A percentile compares a stretch with the other conserved stretches of the same genome.
These are phyloP conservation scores for Globisporangium yorkense DNA, from an alignment of 352 stramenopile genomes.

Conservation along the genomic window DNA sequence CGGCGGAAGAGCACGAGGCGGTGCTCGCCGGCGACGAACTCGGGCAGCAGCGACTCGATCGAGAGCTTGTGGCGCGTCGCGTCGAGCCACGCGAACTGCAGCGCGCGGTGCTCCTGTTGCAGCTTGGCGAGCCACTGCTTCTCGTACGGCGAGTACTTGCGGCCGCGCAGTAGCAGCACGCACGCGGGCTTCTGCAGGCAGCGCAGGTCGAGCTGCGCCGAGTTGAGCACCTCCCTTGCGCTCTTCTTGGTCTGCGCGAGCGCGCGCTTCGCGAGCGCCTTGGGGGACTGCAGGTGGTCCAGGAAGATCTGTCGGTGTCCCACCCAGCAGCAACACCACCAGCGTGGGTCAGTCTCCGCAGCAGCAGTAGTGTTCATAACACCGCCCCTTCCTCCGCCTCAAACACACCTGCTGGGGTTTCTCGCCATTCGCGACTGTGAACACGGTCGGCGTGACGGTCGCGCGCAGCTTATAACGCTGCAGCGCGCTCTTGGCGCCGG, in stretches of 20 bases:
- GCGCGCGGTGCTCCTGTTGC: conserved; percentile 42
- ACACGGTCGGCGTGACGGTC: conserved; percentile 63
- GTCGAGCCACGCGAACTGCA: conserved; percentile 74
- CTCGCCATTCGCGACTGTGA: conserved; percentile 73
- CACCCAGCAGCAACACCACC: too few relatives aligned
- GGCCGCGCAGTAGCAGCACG: conserved; percentile 58
- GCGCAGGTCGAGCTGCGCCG: conserved; percentile 53
- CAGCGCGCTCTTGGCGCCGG: conserved; percentile 51
- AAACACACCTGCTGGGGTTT: conserved; percentile 54
- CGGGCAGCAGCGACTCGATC: conserved; percentile 54
- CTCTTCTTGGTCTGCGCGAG: conserved; percentile 47
- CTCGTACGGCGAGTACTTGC: conserved; percentile 54
- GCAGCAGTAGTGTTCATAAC: too few relatives aligned
- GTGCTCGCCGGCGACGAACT: conserved; percentile 34
- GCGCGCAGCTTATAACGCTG: conserved; percentile 54
- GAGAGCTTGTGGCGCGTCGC: conserved; percentile 57
- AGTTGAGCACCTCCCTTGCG: conserved; percentile 54
- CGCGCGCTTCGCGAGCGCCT: conserved; percentile 55
- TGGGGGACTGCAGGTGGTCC: conserved; percentile 52
- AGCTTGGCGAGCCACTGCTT: conserved; percentile 68
- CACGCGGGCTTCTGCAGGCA: conserved; percentile 60
- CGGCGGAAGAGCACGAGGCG: conserved; percentile 67
- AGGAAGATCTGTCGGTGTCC: conserved; percentile 35
- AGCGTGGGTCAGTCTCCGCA: too few relatives aligned
- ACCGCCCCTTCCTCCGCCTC: too few relatives aligned